Conservation (phyloP, 2,329 filamentous ascomycete species). For the Hymenoscyphus linearis region DNA sequence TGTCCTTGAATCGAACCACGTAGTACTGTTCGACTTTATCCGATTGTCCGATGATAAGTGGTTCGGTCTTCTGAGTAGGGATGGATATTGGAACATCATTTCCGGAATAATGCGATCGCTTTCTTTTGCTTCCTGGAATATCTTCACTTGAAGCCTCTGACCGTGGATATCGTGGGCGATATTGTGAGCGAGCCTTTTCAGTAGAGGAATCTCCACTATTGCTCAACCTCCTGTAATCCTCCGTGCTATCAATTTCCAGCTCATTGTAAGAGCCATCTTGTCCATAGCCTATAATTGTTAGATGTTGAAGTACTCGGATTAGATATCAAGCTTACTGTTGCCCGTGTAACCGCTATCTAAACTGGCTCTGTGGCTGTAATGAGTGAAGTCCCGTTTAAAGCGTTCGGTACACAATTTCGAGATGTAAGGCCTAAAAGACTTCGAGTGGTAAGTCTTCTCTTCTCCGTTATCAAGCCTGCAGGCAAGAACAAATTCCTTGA, state of each 20-base stretch:
- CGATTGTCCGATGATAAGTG: conserved; percentile 48
- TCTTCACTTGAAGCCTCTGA: conserved; percentile 25
- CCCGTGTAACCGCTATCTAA: conserved; percentile 4
- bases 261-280: conserved; percentile 19
- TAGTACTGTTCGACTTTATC: conserved; percentile 55
- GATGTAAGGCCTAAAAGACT: conserved; percentile 17
- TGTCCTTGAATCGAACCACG: conserved; percentile 54
- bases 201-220: conserved; percentile 18
- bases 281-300: conserved; percentile 14
- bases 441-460: conserved; percentile 21
- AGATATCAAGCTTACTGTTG: not conserved
- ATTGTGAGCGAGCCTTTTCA: conserved; percentile 8
- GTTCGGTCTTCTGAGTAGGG: conserved; percentile 22
- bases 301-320: not conserved
- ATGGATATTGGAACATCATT: conserved; percentile 19
- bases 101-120: conserved; percentile 16
- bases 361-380: conserved; percentile 9
- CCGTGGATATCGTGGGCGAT: conserved; percentile 14
- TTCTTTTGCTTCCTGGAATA: conserved; percentile 18
- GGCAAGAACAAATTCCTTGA: conserved; percentile 26
- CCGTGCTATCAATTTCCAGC: conserved; percentile 15
- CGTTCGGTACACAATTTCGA: conserved; percentile 19
- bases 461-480: conserved; percentile 23
- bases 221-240: conserved; percentile 15
- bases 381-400: conserved; percentile 16